Conservation (phyloP, 768 basidiomycete species). For the Grammothele lineata region DNA sequence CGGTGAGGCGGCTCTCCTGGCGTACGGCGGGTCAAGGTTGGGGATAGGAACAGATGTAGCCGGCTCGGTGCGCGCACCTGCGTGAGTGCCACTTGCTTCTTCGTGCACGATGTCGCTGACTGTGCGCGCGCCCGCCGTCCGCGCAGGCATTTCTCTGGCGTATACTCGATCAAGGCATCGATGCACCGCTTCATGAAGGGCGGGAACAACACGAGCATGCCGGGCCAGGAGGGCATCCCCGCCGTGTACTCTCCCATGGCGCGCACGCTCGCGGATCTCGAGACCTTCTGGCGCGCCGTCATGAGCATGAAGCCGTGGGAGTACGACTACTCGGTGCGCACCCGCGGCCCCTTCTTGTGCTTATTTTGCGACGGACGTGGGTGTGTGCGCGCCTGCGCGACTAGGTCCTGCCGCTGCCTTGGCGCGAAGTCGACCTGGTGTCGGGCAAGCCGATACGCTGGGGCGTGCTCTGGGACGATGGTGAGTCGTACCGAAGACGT, state of each 20-base stretch:
- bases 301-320: slow-evolving; percentile 39
- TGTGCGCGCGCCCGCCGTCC: background rate
- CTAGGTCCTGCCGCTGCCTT: slow-evolving; percentile 40
- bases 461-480: slow-evolving; percentile 43
- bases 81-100: slow-evolving; percentile 27
- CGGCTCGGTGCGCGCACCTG: slow-evolving; percentile 46
- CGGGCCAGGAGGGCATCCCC: slow-evolving; percentile 38
- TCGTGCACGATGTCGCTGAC: too few relatives aligned
- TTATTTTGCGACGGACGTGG: too few relatives aligned
- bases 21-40: slow-evolving; percentile 39
- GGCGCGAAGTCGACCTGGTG: slow-evolving; percentile 31
- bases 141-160: slow-evolving; percentile 31
- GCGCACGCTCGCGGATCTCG: slow-evolving; percentile 38
- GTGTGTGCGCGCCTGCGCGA: background rate
- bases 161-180: slow-evolving; percentile 40
- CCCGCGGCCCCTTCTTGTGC: background rate
- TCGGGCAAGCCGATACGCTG: slow-evolving; percentile 31
- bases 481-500: too few relatives aligned
- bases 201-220: slow-evolving; percentile 33
- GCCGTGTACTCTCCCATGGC: slow-evolving; percentile 41
- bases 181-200: slow-evolving; percentile 34
- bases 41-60: slow-evolving; percentile 50
- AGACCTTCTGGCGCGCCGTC: slow-evolving; percentile 40
- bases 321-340: slow-evolving; percentile 37
- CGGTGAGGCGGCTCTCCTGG: slow-evolving; percentile 47